A percentile compares a stretch with the other conserved stretches of the same genome.
Conservation (phyloP, 495 filamentous ascomycete species). For the Collariella sp. region DNA sequence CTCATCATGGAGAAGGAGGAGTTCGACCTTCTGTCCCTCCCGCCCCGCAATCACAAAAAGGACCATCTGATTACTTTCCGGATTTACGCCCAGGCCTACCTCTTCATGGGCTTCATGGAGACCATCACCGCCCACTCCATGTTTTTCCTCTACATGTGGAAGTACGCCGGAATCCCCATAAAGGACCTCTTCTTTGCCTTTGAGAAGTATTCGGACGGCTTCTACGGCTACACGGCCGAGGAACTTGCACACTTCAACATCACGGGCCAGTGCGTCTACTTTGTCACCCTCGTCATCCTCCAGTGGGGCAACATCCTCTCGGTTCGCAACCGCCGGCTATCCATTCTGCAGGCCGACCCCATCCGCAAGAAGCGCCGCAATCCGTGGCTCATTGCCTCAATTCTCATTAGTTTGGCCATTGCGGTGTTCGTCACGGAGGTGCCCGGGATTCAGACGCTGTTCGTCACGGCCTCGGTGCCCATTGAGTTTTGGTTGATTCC, state of each 20-base stretch:
- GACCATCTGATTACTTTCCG: conserved; percentile 41
- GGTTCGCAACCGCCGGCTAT: conserved; percentile 43
- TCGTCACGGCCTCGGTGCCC: conserved; percentile 41
- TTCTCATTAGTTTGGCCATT: conserved; percentile 39
- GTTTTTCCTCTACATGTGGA: conserved; percentile 46
- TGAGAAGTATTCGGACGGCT: conserved; percentile 38
- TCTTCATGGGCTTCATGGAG: conserved; percentile 45
- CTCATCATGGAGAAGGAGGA: conserved; percentile 22
- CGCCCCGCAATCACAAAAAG: conserved; percentile 21
- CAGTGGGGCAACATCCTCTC: conserved; percentile 46
- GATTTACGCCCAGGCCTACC: conserved; percentile 45
- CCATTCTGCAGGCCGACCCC: conserved; percentile 44
- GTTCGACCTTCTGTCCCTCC: conserved; percentile 25
- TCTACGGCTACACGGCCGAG: conserved; percentile 39
- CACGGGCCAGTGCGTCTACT: conserved; percentile 22
- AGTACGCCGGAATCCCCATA: conserved; percentile 35
- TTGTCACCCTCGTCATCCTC: conserved; percentile 30
- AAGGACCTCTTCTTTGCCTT: conserved; percentile 40
- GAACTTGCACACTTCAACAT: conserved; percentile 35
- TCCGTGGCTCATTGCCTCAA: conserved; percentile 39
- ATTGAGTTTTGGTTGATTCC: conserved; percentile 47
- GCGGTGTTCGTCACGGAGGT: conserved; percentile 47
- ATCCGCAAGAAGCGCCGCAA: conserved; percentile 42
- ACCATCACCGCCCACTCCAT: conserved; percentile 41
- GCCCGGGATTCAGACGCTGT: conserved; percentile 40